Evolutionary conservation across 1,139 yeast species (phyloP).

Genomic region (Kodamaea anthophila): DNA sequence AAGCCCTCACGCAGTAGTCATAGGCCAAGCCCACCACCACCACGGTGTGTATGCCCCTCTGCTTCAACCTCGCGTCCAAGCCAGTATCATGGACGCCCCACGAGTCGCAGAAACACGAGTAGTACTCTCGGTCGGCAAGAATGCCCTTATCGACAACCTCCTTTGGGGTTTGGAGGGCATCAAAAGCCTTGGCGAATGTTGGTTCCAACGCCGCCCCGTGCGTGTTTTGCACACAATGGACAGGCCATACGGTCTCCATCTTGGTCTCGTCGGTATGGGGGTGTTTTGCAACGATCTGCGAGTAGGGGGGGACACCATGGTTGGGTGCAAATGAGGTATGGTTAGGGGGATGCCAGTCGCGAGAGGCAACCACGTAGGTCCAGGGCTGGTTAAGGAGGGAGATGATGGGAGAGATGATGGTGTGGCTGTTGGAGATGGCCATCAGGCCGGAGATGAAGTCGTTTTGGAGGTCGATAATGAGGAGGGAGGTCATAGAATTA

Average conservation of each 20-base stretch:
- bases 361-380: conserved; percentile 64
- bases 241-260: conserved; percentile 69
- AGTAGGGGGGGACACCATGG: conserved; percentile 52
- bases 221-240: conserved; percentile 74
- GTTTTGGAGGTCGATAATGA: conserved; percentile 76
- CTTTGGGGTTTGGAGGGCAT: conserved; percentile 21
- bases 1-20: conserved; percentile 76
- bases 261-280: conserved; percentile 4
- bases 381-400: conserved; percentile 43
- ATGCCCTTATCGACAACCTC: conserved; percentile 63
- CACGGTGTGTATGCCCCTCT: conserved; percentile 49
- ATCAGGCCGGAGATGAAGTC: conserved; percentile 76
- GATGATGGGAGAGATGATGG: conserved; percentile 47
- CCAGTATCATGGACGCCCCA: conserved; percentile 74
- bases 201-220: conserved; percentile 61
- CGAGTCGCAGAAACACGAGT: conserved; percentile 80
- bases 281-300: conserved; percentile 42
- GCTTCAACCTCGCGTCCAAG: conserved; percentile 41
- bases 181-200: conserved; percentile 26
- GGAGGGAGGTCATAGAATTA: conserved; percentile 49
- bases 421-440: conserved; percentile 65
- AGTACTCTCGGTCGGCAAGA: conserved; percentile 69
- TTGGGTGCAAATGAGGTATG: conserved; percentile 80
- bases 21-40: conserved; percentile 78
- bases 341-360: conserved; percentile 82